Evolutionary conservation across 345 rosid genomes (phyloP).

Genomic region (Eucalyptus guilfoylei): DNA sequence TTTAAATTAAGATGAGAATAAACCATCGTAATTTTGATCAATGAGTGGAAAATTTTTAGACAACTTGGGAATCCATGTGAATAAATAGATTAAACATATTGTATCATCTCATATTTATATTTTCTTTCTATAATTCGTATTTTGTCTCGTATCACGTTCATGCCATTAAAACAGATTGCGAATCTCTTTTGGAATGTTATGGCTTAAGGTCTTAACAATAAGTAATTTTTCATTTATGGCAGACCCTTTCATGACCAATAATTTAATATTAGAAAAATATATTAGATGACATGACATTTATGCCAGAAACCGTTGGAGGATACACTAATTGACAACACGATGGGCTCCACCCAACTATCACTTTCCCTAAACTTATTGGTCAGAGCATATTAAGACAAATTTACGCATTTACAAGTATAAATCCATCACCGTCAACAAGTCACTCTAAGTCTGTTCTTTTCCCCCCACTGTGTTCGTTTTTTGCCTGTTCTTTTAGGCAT

Average conservation of each 20-base stretch:
- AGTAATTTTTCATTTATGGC: accelerated
- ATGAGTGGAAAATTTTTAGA: background rate
- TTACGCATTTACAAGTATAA: background rate
- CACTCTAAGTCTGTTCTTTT: too few relatives aligned
- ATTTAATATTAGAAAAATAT: too few relatives aligned
- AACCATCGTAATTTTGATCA: accelerated
- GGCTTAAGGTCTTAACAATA: background rate
- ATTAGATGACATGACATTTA: too few relatives aligned
- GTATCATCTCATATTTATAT: background rate
- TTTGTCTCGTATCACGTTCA: background rate
- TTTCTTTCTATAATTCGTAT: background rate
- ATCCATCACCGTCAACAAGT: background rate
- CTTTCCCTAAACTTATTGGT: background rate
- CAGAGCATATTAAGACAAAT: too few relatives aligned
- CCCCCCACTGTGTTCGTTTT: background rate
- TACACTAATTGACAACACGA: background rate
- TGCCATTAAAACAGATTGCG: background rate
- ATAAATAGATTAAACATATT: background rate
- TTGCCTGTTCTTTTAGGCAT: background rate
- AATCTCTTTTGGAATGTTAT: too few relatives aligned
- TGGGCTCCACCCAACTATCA: background rate
- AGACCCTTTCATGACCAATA: too few relatives aligned
- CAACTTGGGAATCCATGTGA: background rate
- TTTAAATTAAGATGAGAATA: too few relatives aligned
- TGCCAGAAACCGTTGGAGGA: accelerated